Evolutionary conservation across 352 stramenopile genomes (phyloP), one percentile per base, ranked within the genome.

Genomic region (Phytopythium montanum): DNA sequence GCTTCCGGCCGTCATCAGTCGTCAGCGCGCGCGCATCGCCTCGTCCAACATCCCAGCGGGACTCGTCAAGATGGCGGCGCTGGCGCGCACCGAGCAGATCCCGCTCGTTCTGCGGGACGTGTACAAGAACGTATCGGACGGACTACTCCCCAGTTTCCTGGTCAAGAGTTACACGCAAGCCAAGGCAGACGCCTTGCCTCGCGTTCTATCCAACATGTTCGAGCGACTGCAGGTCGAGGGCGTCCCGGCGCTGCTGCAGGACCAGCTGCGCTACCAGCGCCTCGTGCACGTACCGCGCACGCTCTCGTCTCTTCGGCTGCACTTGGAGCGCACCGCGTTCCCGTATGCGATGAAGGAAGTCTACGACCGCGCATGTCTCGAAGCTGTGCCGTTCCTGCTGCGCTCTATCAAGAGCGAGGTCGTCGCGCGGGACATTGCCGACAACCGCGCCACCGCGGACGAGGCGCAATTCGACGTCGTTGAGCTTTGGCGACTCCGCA

Each of bases 341-440:
- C 83, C 80, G 18, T 89, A 88, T 45, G 71, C 79, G 29, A 21
- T 89, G 25, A 67, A 75, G 38, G 81, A 88, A 59, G 64, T 84
- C 8, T 89, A 79, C 19, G 69, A 86, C 21, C 68, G 79, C 16
- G 67, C 83, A 0, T 87, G 83, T 31, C 62, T 92, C 7, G 81
- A 92, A 56, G 71, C 56, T 0, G 79, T 92, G 41, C 80, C 83
- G 8, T 82, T 69, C 41, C 54, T 88, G 8, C 33, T 92, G 38
- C 69, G 70, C 6, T 64, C 79, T 10, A 88, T 92, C 70, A 88
- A 90, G 60, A 70, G 49, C 44, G 79, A 89, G 54, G 77, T 92
- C 56, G 72, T 88, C 5, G 69, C 57, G 16, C 56, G 57, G 1
- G 61, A 88, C 41, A 85, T 85, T 29, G 63, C 59, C 2, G 62